Evolutionary conservation across 139 green algal genomes (phyloP), one percentile per base, ranked within the genome.

Genomic region (Haematococcus sp.): DNA sequence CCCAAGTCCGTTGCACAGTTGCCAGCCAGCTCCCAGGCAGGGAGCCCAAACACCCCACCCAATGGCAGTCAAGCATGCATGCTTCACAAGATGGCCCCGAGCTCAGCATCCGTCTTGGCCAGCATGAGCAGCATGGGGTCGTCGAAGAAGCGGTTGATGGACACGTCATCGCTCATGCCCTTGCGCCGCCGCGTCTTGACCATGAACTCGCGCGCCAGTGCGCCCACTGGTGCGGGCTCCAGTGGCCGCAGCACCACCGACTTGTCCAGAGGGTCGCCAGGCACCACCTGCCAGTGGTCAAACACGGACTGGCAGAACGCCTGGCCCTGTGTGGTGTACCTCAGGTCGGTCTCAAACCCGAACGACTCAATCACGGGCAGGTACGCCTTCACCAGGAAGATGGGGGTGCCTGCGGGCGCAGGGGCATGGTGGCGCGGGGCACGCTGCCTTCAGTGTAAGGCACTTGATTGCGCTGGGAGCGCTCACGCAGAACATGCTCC

Each of bases 141-240:
- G 77, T 99, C 96, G 73, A 99, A 98, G 92, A 94, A 98, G 76
- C 96, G 94, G 81, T 87, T 90, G 61, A 98, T 92, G 35, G 82
- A 93, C 31, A 99, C 96, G 65, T 99, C 95, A 58, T 99, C 96
- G 60, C 82, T 95, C 96, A 99, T 98, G 74, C 96, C 96, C 84
- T 94, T 93, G 64, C 86, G 81, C 40, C 87, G 83, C 35, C 96
- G 81, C 25, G 95, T 98, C 86, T 99, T 98, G 15, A 99, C 94
- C 94, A 98, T 97, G 81, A 98, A 96, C 84, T 98, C 95, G 5
- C 90, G 72, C 3, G 90, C 90, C 2, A 95, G 76, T 15, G 86
- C 80, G 4, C 66, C 66, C 44, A 89, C 72, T 31, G 93, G 91
- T 3, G 88, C 86, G 0, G 94, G 96, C 81, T 99, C 96, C 59